These are phyloP conservation scores for Coemansia sp. DNA, from an alignment of 371 early-diverging fungal genomes.

Conservation along the genomic window DNA sequence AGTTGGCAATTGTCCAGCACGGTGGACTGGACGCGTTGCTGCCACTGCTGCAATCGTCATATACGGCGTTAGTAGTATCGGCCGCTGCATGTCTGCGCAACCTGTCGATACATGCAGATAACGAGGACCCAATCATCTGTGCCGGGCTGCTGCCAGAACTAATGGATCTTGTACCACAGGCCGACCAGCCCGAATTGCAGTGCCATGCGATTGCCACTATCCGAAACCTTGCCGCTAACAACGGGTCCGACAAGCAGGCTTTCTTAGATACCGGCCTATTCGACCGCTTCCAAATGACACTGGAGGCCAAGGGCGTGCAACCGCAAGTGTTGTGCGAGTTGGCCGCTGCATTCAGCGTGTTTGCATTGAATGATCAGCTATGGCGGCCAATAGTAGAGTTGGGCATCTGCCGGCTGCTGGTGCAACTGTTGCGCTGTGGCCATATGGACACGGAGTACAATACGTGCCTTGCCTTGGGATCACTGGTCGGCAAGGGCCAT, in stretches of 20 bases:
- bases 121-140: conserved; percentile 82
- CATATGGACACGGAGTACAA: conserved; percentile 82
- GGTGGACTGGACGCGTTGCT: conserved; percentile 75
- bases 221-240: conserved; percentile 83
- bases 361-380: conserved; percentile 78
- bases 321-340: conserved; percentile 72
- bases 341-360: conserved; percentile 85
- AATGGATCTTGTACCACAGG: conserved; percentile 67
- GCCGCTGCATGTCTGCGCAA: conserved; percentile 94
- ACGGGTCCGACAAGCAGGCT: conserved; percentile 73
- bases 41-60: conserved; percentile 73
- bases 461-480: conserved; percentile 82
- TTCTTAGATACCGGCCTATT: conserved; percentile 82
- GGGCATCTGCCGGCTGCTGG: conserved; percentile 66
- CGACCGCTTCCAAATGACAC: conserved; percentile 66
- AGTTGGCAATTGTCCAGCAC: conserved; percentile 78
- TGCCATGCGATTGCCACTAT: conserved; percentile 85
- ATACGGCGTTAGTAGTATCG: conserved; percentile 76
- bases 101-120: conserved; percentile 85
- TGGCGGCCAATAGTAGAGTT: conserved; percentile 67
- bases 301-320: conserved; percentile 59
- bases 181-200: conserved; percentile 81
- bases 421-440: conserved; percentile 65
- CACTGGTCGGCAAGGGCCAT: conserved; percentile 63
- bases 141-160: conserved; percentile 79